Evolutionary conservation across 2,329 filamentous ascomycete genomes (phyloP), one percentile per base, ranked within the genome.

Genomic region (Lasiodiplodia gonubiensis): DNA sequence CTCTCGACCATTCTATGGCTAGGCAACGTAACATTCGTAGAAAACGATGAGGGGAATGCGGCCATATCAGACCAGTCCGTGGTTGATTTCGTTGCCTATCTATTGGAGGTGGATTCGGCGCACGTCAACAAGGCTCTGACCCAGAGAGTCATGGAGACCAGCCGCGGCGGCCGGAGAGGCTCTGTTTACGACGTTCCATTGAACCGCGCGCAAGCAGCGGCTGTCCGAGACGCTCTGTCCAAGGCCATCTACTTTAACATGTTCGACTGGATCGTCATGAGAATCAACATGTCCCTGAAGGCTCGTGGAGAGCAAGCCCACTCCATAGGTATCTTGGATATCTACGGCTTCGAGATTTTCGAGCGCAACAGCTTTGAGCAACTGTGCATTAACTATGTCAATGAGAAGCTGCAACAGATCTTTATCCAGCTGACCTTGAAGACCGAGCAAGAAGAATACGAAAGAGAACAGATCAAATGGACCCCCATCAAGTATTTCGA

Each of bases 401-500:
- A 99, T 80, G 95, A 99, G 79, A 99, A 97, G 79, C 88, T 99
- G 68, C 95, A 99, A 80, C 95, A 99, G 77, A 98, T 99, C 74
- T 99, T 99, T 78, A 99, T 99, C 72, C 95, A 99, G 80, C 84
- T 99, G 73, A 99, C 95, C 0, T 81, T 99, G 70, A 97, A 97
- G 83, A 91, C 95, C 0, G 95, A 99, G 79, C 95, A 99, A 81
- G 95, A 99, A 73, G 95, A 99, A 79, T 99, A 99, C 75, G 93
- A 91, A 18, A 86, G 92, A 59, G 95, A 99, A 80, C 90, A 98
- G 83, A 99, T 99, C 76, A 90, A 97, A 77, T 99, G 95, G 95
- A 97, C 94, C 0, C 95, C 95, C 2, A 99, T 99, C 85, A 96
- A 95, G 75, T 99, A 98, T 81, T 99, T 98, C 74, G 95, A 99